Evolutionary conservation across 768 basidiomycete genomes (phyloP).

Genomic region (Steccherinum ochraceum): DNA sequence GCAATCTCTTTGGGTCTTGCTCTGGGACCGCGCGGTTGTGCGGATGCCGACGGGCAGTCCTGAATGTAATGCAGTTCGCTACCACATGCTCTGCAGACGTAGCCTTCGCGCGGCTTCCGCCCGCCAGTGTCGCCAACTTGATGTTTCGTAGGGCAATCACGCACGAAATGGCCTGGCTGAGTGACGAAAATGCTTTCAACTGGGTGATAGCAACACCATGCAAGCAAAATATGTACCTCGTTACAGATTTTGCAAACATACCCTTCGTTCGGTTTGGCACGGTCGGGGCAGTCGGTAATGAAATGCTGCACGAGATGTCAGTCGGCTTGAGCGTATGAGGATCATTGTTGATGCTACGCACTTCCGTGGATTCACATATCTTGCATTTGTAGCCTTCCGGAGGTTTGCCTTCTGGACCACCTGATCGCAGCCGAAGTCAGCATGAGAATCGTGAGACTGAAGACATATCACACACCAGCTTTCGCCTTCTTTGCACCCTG

Average conservation of each 20-base stretch:
- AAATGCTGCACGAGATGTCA: constrained; percentile 52
- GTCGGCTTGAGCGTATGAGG: background rate
- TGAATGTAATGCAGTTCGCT: constrained; percentile 81
- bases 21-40: constrained; percentile 32
- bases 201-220: too few relatives aligned
- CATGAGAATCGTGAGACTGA: background rate
- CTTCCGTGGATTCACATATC: constrained; percentile 72
- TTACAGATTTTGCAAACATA: constrained; percentile 88
- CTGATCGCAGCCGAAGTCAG: constrained; percentile 6
- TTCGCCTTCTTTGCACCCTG: constrained; percentile 53
- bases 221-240: constrained; percentile 35
- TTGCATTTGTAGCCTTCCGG: constrained; percentile 72
- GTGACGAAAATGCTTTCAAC: background rate
- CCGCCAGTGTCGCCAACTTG: constrained; percentile 80
- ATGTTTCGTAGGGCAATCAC: constrained; percentile 81
- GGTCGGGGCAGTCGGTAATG: constrained; percentile 69
- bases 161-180: constrained; percentile 78
- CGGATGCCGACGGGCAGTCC: constrained; percentile 75
- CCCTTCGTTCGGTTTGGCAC: constrained; percentile 70
- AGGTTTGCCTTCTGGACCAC: constrained; percentile 46
- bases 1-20: constrained; percentile 70
- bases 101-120: constrained; percentile 75
- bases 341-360: constrained; percentile 23
- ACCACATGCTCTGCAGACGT: constrained; percentile 88
- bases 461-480: constrained; percentile 33